A percentile compares a stretch with the other conserved stretches of the same genome.
Evolutionary conservation across 768 basidiomycete genomes (phyloP).

Genomic region (Boletus bicolor): DNA sequence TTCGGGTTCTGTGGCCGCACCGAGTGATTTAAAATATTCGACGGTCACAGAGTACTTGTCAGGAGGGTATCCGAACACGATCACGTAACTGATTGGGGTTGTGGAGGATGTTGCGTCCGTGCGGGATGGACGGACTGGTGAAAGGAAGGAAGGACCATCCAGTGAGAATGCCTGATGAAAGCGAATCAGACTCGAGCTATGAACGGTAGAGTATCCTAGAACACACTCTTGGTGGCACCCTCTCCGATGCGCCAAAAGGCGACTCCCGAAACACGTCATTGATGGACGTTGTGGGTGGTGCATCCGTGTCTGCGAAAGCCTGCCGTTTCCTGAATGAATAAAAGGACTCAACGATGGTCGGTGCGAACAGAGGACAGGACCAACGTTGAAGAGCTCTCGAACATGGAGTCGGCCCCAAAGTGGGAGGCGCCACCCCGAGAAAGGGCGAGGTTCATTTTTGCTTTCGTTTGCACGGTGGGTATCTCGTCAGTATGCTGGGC

Average conservation of each 20-base stretch:
- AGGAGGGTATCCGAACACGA: slow-evolving; percentile 87
- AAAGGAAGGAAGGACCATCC: slow-evolving; percentile 16
- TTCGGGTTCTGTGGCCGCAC: slow-evolving; percentile 66
- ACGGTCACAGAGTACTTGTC: slow-evolving; percentile 71
- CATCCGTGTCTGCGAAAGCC: slow-evolving; percentile 69
- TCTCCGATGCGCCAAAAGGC: slow-evolving; percentile 30
- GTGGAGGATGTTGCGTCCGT: slow-evolving; percentile 28
- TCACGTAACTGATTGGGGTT: slow-evolving; percentile 53
- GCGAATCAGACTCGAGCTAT: neutral
- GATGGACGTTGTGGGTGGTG: slow-evolving; percentile 72
- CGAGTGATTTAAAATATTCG: slow-evolving; percentile 74
- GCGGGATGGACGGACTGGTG: slow-evolving; percentile 19
- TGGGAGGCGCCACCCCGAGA: slow-evolving; percentile 63
- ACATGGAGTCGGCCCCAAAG: slow-evolving; percentile 85
- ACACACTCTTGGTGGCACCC: slow-evolving; percentile 22
- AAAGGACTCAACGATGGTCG: slow-evolving; percentile 3
- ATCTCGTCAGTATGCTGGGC: slow-evolving; percentile 68
- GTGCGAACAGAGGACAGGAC: neutral
- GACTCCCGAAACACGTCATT: slow-evolving; percentile 68
- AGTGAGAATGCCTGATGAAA: slow-evolving; percentile 20
- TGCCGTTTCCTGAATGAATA: slow-evolving; percentile 50
- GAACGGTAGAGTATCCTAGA: too few relatives aligned
- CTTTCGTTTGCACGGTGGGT: slow-evolving; percentile 75
- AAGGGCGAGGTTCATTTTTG: slow-evolving; percentile 70
- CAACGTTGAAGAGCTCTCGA: slow-evolving; percentile 53